A percentile compares a stretch with the other conserved stretches of the same genome.
Evolutionary conservation across 2,329 filamentous ascomycete species (phyloP).

Genomic region (Samsoniella hepiali): DNA sequence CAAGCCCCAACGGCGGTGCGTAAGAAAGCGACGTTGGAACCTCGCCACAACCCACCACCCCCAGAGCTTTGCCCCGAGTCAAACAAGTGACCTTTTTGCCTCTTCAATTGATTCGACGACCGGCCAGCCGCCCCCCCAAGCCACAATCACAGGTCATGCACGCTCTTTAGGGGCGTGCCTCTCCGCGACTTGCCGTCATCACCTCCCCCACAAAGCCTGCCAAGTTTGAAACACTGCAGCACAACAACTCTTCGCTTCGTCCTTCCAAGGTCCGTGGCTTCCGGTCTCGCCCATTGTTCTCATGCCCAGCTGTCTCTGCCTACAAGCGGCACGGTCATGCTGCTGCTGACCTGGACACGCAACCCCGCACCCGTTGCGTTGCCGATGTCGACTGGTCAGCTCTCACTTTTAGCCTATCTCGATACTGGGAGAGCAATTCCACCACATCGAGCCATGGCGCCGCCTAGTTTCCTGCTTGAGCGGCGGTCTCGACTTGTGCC

Average conservation of each 20-base stretch:
- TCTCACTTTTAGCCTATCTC: not conserved
- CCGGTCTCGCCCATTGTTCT: constrained; percentile 8
- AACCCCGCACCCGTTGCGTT: not conserved
- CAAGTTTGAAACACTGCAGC: constrained; percentile 12
- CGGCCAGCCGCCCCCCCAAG: not conserved
- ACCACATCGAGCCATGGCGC: constrained; percentile 7
- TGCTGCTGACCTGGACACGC: not conserved
- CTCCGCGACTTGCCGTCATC: not conserved
- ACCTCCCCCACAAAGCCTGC: not conserved
- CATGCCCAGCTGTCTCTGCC: not conserved
- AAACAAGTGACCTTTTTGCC: not conserved
- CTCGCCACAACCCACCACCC: not conserved
- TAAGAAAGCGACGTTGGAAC: not conserved
- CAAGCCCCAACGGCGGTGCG: not conserved
- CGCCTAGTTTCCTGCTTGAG: constrained; percentile 3
- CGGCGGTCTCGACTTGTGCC: not conserved
- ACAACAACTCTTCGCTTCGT: not conserved
- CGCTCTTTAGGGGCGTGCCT: not conserved
- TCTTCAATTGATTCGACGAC: constrained; percentile 1
- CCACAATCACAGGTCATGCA: constrained; percentile 7
- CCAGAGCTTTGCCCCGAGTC: not conserved
- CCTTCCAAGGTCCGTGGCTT: not conserved
- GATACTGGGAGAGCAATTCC: not conserved
- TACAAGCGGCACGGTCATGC: not conserved
- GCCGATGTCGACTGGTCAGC: too few species aligned